Conservation (phyloP, 2,329 filamentous ascomycete genomes). For the Hawksworthiomyces lignivorus region DNA sequence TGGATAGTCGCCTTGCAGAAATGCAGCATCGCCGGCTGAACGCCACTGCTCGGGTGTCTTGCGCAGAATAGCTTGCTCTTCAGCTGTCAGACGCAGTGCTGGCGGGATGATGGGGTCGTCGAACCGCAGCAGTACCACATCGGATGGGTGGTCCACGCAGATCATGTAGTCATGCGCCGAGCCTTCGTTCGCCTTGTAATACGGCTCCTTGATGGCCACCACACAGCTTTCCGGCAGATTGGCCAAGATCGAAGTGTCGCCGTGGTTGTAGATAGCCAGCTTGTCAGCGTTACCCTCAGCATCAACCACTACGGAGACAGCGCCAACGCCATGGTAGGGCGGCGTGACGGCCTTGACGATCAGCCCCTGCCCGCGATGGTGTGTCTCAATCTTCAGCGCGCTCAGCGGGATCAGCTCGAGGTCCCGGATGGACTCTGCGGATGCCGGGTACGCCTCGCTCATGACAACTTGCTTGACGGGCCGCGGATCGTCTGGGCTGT, state of each 20-base stretch:
- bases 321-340: conserved; percentile 26
- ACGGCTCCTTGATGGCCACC: conserved; percentile 29
- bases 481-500: conserved; percentile 5
- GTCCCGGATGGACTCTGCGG: conserved; percentile 20
- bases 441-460: conserved; percentile 21
- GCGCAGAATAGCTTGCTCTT: conserved; percentile 6
- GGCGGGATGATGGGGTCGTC: conserved; percentile 24
- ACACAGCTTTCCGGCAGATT: conserved; percentile 22
- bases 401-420: conserved; percentile 24
- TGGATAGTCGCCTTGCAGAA: conserved; percentile 1
- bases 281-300: conserved; percentile 28
- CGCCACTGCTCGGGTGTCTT: conserved; percentile 17
- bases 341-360: conserved; percentile 24
- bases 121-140: conserved; percentile 23
- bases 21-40: conserved; percentile 8
- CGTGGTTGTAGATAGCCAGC: conserved; percentile 30
- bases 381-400: conserved; percentile 24
- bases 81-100: conserved; percentile 15
- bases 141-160: conserved; percentile 28
- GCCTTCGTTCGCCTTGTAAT: conserved; percentile 26
- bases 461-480: conserved; percentile 23
- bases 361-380: conserved; percentile 26
- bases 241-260: conserved; percentile 21
- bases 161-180: conserved; percentile 23
- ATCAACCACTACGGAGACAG: conserved; percentile 28